Evolutionary conservation across 2,329 filamentous ascomycete genomes (phyloP).

Genomic region (Penicillium sp.): DNA sequence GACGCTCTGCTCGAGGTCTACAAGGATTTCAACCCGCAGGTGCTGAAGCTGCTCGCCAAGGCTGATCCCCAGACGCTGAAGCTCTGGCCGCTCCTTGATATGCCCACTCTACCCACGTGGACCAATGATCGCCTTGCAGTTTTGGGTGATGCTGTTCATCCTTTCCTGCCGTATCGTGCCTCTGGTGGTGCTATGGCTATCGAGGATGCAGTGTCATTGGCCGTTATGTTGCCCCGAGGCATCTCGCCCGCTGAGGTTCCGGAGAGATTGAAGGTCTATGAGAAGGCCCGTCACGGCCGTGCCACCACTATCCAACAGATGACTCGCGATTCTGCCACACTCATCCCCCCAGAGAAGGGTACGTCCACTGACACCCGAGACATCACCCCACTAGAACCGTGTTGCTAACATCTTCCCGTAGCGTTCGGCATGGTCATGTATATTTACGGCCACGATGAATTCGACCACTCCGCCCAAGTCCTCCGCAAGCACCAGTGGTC

Average conservation of each 20-base stretch:
- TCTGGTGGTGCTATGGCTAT: constrained; percentile 66
- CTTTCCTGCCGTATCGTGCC: constrained; percentile 65
- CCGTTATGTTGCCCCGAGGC: constrained; percentile 55
- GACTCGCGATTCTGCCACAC: constrained; percentile 49
- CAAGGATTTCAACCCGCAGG: constrained; percentile 46
- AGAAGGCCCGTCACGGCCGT: constrained; percentile 59
- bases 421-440: constrained; percentile 42
- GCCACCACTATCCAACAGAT: constrained; percentile 59
- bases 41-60: constrained; percentile 41
- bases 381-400: neutral
- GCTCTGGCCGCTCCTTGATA: constrained; percentile 64
- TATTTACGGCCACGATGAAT: constrained; percentile 62
- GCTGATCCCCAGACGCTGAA: constrained; percentile 52
- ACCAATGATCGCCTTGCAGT: constrained; percentile 56
- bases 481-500: constrained; percentile 51
- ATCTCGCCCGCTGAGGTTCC: constrained; percentile 51
- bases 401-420: neutral
- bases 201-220: constrained; percentile 65
- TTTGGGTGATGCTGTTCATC: constrained; percentile 68
- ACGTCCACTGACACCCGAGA: neutral
- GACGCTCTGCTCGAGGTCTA: constrained; percentile 28
- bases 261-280: constrained; percentile 60
- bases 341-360: constrained; percentile 21
- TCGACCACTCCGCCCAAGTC: constrained; percentile 54
- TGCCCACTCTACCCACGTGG: constrained; percentile 61